A percentile compares a stretch with the other conserved stretches of the same genome.
These are phyloP conservation scores for Starmera stellimalicola DNA, from an alignment of 1,139 yeast species.

Conservation along the genomic window DNA sequence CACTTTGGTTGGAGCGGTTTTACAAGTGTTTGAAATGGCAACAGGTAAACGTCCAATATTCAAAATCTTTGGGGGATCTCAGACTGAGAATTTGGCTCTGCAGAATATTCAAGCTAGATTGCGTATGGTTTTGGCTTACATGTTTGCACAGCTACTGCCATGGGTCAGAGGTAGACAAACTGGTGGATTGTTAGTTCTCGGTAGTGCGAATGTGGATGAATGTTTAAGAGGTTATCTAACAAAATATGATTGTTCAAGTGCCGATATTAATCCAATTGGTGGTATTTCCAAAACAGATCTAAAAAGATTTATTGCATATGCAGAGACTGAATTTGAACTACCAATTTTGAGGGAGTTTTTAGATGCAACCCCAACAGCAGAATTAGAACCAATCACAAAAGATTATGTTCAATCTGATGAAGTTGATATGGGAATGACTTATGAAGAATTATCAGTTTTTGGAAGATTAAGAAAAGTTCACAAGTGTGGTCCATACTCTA, in stretches of 20 bases:
- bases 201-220: slow-evolving; percentile 98
- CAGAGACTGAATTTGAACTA: slow-evolving; percentile 54
- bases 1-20: slow-evolving; percentile 62
- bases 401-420: slow-evolving; percentile 93
- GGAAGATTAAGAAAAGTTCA: slow-evolving; percentile 90
- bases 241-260: slow-evolving; percentile 93
- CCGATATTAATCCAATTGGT: slow-evolving; percentile 96
- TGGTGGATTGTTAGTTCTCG: slow-evolving; percentile 77
- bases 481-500: slow-evolving; percentile 92
- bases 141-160: slow-evolving; percentile 90
- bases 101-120: slow-evolving; percentile 95
- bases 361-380: slow-evolving; percentile 95
- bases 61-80: slow-evolving; percentile 88
- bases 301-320: slow-evolving; percentile 77
- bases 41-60: slow-evolving; percentile 86
- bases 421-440: slow-evolving; percentile 96
- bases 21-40: slow-evolving; percentile 71
- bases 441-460: slow-evolving; percentile 83
- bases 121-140: slow-evolving; percentile 87
- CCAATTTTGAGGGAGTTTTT: slow-evolving; percentile 74
- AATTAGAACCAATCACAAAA: slow-evolving; percentile 89
- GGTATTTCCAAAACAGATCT: slow-evolving; percentile 92
- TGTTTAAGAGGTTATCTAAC: slow-evolving; percentile 92
- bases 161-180: slow-evolving; percentile 72
- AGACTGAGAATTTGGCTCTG: slow-evolving; percentile 82